These are phyloP conservation scores for Saccharomycopsis fodiens DNA, from an alignment of 805 yeast genomes.

Conservation along the genomic window DNA sequence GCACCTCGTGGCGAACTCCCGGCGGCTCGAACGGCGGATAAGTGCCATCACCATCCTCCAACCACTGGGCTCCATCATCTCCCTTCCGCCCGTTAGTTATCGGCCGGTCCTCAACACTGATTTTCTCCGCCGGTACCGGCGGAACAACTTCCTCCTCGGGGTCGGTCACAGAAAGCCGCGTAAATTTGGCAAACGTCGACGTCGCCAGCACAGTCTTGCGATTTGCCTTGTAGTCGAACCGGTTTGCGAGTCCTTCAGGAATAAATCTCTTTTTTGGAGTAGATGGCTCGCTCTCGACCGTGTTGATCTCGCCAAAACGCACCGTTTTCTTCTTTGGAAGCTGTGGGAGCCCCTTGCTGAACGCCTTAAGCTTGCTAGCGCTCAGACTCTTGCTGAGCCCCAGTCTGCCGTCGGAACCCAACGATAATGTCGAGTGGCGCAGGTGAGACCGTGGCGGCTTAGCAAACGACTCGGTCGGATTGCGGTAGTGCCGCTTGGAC, in stretches of 20 bases:
- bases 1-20: too few species aligned
- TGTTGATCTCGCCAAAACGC: constrained; percentile 7
- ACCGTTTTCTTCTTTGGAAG: constrained; percentile 16
- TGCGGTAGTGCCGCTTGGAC: not conserved
- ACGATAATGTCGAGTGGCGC: not conserved
- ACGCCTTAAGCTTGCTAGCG: not conserved
- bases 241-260: not conserved
- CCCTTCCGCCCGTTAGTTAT: constrained; percentile 20
- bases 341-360: constrained; percentile 9
- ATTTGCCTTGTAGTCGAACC: constrained; percentile 1
- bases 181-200: constrained; percentile 1
- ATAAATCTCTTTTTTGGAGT: not conserved
- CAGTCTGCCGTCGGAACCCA: not conserved
- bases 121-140: constrained; percentile 4
- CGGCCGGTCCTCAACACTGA: constrained; percentile 14
- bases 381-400: not conserved
- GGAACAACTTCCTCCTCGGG: constrained; percentile 4
- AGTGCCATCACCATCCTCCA: too few species aligned
- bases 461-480: not conserved
- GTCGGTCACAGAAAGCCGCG: constrained; percentile 3
- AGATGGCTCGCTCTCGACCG: not conserved
- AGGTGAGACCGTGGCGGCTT: not conserved
- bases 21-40: too few species aligned
- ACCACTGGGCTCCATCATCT: constrained; percentile 19
- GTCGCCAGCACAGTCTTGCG: not conserved